A percentile compares a stretch with the other conserved stretches of the same genome.
Evolutionary conservation across 2,329 filamentous ascomycete species (phyloP).

Genomic region (Aureobasidium sp.): DNA sequence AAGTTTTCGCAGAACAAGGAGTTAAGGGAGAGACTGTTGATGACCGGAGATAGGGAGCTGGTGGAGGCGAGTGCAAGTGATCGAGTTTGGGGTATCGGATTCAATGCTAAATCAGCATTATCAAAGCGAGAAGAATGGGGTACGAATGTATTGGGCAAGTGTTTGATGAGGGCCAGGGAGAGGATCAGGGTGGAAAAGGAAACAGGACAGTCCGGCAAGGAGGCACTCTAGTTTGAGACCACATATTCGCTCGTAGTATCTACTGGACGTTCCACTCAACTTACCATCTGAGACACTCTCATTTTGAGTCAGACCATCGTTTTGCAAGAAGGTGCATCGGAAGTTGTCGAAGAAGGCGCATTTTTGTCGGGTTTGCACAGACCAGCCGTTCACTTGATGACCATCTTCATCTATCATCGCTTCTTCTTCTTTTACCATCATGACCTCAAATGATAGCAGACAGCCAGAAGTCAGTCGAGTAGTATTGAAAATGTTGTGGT

Average conservation of each 20-base stretch:
- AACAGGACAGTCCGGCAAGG: no score
- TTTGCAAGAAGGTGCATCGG: not conserved
- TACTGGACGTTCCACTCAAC: no score
- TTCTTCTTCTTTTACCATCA: not conserved
- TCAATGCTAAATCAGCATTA: conserved; percentile 40
- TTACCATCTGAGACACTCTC: no score
- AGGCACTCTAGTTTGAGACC: no score
- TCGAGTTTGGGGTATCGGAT: conserved; percentile 60
- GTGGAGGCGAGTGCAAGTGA: conserved; percentile 52
- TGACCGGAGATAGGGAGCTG: conserved; percentile 51
- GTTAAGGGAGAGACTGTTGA: conserved; percentile 43
- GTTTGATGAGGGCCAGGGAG: conserved; percentile 50
- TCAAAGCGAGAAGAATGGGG: conserved; percentile 48
- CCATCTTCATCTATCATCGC: not conserved
- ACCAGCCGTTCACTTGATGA: not conserved
- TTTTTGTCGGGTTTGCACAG: not conserved
- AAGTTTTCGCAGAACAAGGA: conserved; percentile 47
- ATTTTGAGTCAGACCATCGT: no score
- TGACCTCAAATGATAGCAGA: not conserved
- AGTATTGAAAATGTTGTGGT: no score
- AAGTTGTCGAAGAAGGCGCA: not conserved
- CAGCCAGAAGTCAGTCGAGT: not conserved
- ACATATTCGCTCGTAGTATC: no score
- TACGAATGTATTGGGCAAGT: conserved; percentile 55
- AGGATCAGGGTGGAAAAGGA: conserved; percentile 37